Base-by-base conservation (phyloP, 2,329 filamentous ascomycete genomes). In the Fusarium napiforme region DNA sequence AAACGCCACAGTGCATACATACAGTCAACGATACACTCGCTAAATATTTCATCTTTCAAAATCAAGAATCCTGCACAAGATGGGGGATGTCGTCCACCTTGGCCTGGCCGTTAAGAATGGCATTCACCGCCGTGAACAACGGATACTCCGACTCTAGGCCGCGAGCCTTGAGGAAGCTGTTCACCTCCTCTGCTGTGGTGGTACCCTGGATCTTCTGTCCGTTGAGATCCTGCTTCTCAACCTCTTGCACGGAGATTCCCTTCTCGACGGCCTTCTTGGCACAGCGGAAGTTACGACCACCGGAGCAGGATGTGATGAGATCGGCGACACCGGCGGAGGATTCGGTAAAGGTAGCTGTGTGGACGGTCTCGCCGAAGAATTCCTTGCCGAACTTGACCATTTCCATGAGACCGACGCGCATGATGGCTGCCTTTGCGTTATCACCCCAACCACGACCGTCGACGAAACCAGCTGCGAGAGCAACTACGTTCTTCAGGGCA, bases 361-460 rank as follows among this genome's bases (percentile, higher is more conserved):
- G 89, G 32, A 96, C 92, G 2, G 93, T 93, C 78, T 95, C 89
- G 23, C 91, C 90, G 81, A 98, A 99, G 86, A 98, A 99, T 77
- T 93, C 91, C 82, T 95, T 94, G 74, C 96, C 96, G 77, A 99
- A 99, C 80, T 93, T 93, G 79, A 98, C 94, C 92, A 98, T 97
- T 84, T 99, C 96, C 77, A 98, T 88, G 50, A 99, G 90, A 12
- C 96, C 96, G 26, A 98, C 93, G 46, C 96, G 93, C 94, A 99
- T 98, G 69, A 99, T 92, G 50, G 96, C 96, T n/a, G 96, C 95
- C 86, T 99, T 98, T 75, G 96, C 96, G 77, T 98, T 99, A 86
- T 98, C 95, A 79, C 96, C 96, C 96, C 96, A 99, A 74, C 96
- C 96, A 70, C 96, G 90, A 40, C 96, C 96, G 74, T 97, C 94